A percentile compares a stretch with the other conserved stretches of the same genome.
Evolutionary conservation across 2,329 filamentous ascomycete genomes (phyloP).

Genomic region (Acephala macrosclerotiorum): DNA sequence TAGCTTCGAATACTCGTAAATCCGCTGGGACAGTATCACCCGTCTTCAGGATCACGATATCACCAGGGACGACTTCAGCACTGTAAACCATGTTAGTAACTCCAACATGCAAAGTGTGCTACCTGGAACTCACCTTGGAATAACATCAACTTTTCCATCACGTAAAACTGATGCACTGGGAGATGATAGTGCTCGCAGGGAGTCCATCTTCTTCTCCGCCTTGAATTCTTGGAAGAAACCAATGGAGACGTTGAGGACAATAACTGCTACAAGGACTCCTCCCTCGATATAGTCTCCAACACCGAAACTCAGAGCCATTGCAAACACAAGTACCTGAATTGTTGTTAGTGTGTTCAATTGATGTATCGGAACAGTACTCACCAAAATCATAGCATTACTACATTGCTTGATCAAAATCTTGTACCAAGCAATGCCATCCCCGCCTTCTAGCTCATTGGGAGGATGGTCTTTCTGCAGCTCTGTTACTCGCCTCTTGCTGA

Average conservation of each 20-base stretch:
- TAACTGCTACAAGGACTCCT: conserved; percentile 64
- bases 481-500: conserved; percentile 66
- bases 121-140: conserved; percentile 36
- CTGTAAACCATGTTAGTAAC: conserved; percentile 28
- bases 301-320: conserved; percentile 52
- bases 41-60: conserved; percentile 89
- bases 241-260: conserved; percentile 62
- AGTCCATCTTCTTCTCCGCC: conserved; percentile 66
- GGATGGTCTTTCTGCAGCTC: conserved; percentile 67
- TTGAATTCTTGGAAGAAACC: conserved; percentile 67
- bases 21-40: conserved; percentile 97
- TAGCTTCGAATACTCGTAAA: conserved; percentile 62
- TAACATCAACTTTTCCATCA: conserved; percentile 55
- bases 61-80: conserved; percentile 70
- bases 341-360: conserved; percentile 49
- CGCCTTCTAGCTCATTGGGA: conserved; percentile 74
- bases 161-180: conserved; percentile 63
- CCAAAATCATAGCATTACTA: conserved; percentile 80
- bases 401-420: conserved; percentile 78
- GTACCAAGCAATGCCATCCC: conserved; percentile 70
- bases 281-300: conserved; percentile 65
- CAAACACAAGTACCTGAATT: conserved; percentile 45
- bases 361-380: conserved; percentile 46
- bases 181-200: conserved; percentile 60
- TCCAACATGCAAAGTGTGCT: neutral